Base-by-base conservation (phyloP, 2,329 filamentous ascomycete genomes). In the Fonsecaea nubica region DNA sequence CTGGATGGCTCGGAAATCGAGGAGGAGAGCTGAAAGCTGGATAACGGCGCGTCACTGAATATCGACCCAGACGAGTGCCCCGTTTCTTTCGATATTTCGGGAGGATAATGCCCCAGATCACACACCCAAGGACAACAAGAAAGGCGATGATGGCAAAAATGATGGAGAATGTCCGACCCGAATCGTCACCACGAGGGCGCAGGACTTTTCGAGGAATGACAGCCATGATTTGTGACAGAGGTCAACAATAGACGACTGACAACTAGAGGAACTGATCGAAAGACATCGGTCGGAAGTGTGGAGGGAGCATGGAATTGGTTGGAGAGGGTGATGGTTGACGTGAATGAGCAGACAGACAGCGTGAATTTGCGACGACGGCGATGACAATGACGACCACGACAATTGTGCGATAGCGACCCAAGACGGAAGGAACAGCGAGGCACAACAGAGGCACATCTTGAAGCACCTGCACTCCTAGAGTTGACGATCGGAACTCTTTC, bases 1-100 rank as follows among this genome's bases (percentile, higher is more conserved):
- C 62, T 57, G 70, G 68, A 60, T 69, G 69, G 54, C 56, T 69
- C 9, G 69, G 68, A 38, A 69, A 71, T 30, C 40, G 58, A 21
- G 36, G 56, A 30, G 45, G 56, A 45, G 63, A 54, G 33, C 53
- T 57, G 52, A 61, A 61, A 30, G 58, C n/a, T 38, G 58, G 58
- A 21, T 61, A 53, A 35, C 40, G 25, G 13, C 45, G 58, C 5
- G 52, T 48, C 5, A 61, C 58, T 21, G 45, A 33, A 25, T 61
- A 61, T 40, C 45, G 58, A 53, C 58, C 35, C 40, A 55, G 25
- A 8, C 45, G 58, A 21, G 52, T 50, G 18, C 52, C 53, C 21
- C 62, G 58, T 21, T 63, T 69, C 62, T 67, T 68, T 36, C 66
- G 67, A 53, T 64, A 63, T 62, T 58, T 64, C n/a, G 68, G 68